phyloP scores from a whole-genome alignment of 2,329 filamentous ascomycete species.

The Clarireedia hainanense region DNA sequence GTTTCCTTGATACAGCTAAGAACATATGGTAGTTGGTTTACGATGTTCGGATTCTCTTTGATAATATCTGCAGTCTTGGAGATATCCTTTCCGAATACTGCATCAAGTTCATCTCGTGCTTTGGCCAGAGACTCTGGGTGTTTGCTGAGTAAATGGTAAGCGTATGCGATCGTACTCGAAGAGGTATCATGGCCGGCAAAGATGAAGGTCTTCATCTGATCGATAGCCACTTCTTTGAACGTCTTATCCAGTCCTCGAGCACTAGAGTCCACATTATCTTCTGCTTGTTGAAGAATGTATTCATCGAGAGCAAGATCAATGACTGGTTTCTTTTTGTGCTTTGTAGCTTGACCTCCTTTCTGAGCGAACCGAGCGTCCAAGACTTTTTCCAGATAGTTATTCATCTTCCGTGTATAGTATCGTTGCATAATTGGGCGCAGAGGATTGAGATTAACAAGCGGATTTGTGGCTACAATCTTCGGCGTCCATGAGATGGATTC shows the following conservation, averaged over 20 bases:
- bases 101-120: conserved; percentile 19
- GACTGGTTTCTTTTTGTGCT: conserved; percentile 12
- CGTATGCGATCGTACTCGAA: conserved; percentile 16
- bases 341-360: conserved; percentile 1
- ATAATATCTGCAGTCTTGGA: conserved; percentile 8
- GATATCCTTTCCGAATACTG: conserved; percentile 18
- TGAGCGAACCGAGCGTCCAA: conserved; percentile 17
- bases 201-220: conserved; percentile 17
- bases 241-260: conserved; percentile 11
- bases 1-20: conserved; percentile 21
- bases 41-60: conserved; percentile 12
- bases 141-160: conserved; percentile 16
- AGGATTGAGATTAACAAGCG: conserved; percentile 12
- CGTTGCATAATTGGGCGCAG: conserved; percentile 15
- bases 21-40: conserved; percentile 18
- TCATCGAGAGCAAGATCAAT: conserved; percentile 19
- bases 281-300: conserved; percentile 14
- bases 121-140: conserved; percentile 14
- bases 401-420: conserved; percentile 19
- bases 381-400: conserved; percentile 18
- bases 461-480: conserved; percentile 13
- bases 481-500: conserved; percentile 16
- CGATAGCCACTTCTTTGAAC: conserved; percentile 15
- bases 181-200: conserved; percentile 23
- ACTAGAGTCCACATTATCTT: conserved; percentile 1